A percentile compares a stretch with the other conserved stretches of the same genome.
These are phyloP conservation scores for Leucocoprinus sp. DNA, from an alignment of 768 basidiomycete genomes.

Conservation along the genomic window DNA sequence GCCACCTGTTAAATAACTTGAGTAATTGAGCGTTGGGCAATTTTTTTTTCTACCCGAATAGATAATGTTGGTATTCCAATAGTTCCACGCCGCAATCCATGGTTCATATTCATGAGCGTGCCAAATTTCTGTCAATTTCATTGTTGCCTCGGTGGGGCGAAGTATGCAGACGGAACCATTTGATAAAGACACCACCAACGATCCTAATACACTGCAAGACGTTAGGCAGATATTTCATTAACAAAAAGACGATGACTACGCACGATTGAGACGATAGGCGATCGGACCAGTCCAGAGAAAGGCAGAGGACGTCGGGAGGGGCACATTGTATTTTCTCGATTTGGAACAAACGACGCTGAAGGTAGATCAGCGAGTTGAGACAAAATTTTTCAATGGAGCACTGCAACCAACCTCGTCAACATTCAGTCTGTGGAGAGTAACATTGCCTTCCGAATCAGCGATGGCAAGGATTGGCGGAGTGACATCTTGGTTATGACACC, in stretches of 20 bases:
- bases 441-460: constrained; percentile 78
- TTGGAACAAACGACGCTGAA: constrained; percentile 31
- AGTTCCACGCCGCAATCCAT: constrained; percentile 90
- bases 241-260: constrained; percentile 9
- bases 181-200: constrained; percentile 75
- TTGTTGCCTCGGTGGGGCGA: constrained; percentile 33
- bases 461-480: constrained; percentile 51
- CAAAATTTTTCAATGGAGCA: neutral
- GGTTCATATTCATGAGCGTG: constrained; percentile 89
- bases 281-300: constrained; percentile 93
- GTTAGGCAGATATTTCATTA: neutral
- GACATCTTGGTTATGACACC: constrained; percentile 48
- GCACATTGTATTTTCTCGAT: constrained; percentile 40
- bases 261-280: constrained; percentile 45
- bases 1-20: constrained; percentile 49
- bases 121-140: constrained; percentile 55
- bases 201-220: constrained; percentile 36
- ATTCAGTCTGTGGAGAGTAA: constrained; percentile 57
- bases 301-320: constrained; percentile 57
- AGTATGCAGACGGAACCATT: constrained; percentile 66
- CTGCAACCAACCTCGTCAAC: constrained; percentile 29
- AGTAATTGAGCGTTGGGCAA: neutral
- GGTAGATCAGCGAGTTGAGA: neutral
- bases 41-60: constrained; percentile 59
- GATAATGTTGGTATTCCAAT: constrained; percentile 71